These are phyloP conservation scores for Omphalotus guepiniiformis DNA, from an alignment of 768 basidiomycete genomes.

Conservation along the genomic window DNA sequence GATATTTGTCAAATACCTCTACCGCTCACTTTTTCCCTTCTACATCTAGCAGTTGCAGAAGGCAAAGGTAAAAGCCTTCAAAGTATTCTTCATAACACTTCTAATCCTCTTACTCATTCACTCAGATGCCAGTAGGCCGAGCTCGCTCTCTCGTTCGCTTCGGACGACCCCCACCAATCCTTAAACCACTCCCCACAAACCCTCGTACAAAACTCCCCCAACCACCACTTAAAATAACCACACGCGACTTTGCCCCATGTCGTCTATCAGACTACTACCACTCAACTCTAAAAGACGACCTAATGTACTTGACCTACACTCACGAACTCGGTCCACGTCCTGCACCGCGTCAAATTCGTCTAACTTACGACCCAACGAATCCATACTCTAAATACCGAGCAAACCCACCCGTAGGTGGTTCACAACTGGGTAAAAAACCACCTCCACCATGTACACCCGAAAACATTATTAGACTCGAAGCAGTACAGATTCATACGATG, in stretches of 20 bases:
- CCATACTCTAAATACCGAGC: conserved; percentile 80
- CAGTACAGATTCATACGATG: conserved; percentile 84
- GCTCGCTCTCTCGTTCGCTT: conserved; percentile 41
- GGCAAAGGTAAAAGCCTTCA: too few species aligned
- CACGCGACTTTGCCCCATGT: conserved; percentile 67
- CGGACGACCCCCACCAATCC: conserved; percentile 46
- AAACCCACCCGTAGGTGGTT: conserved; percentile 72
- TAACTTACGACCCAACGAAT: conserved; percentile 69
- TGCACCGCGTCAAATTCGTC: conserved; percentile 53
- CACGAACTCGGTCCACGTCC: conserved; percentile 59
- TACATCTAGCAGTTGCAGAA: too few species aligned
- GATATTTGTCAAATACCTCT: too few species aligned
- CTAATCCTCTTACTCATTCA: too few species aligned
- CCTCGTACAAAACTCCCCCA: conserved; percentile 57
- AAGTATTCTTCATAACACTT: too few species aligned
- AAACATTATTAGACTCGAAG: conserved; percentile 73
- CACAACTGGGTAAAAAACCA: conserved; percentile 60
- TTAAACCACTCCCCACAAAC: conserved; percentile 43
- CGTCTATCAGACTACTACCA: conserved; percentile 84
- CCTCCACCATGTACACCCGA: conserved; percentile 62
- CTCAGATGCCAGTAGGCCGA: neutral
- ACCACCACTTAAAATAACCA: conserved; percentile 61
- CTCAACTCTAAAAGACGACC: conserved; percentile 74
- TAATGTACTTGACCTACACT: conserved; percentile 92
- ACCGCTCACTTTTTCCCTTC: too few species aligned